Evolutionary conservation across 176 grass and related monocot species (phyloP).

Genomic region (Oryza longistaminata): DNA sequence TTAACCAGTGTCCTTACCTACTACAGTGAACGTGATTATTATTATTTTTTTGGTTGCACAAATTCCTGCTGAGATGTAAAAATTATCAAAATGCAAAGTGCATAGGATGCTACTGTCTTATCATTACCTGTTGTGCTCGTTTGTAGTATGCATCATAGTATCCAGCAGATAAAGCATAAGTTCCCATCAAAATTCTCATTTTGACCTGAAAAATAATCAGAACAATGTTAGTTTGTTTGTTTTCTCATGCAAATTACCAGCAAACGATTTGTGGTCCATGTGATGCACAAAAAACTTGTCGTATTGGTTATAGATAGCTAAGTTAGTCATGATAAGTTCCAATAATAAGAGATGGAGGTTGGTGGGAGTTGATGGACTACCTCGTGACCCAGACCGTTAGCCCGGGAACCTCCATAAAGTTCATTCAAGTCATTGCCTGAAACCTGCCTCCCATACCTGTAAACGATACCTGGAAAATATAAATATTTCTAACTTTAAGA

Average conservation of each 20-base stretch:
- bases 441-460: slow-evolving; percentile 75
- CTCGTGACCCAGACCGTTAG: slow-evolving; percentile 85
- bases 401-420: slow-evolving; percentile 73
- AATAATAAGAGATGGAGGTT: background rate
- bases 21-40: slow-evolving; percentile 28
- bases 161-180: slow-evolving; percentile 90
- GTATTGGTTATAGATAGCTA: background rate
- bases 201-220: slow-evolving; percentile 67
- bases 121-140: slow-evolving; percentile 84
- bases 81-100: background rate
- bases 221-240: background rate
- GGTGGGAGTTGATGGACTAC: slow-evolving; percentile 14
- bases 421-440: slow-evolving; percentile 70
- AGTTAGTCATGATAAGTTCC: background rate
- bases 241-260: slow-evolving; percentile 24
- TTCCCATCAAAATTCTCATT: slow-evolving; percentile 99
- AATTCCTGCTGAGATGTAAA: background rate
- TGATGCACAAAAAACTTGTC: slow-evolving; percentile 24
- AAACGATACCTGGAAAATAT: slow-evolving; percentile 30
- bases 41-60: slow-evolving; percentile 18
- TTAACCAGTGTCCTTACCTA: slow-evolving; percentile 95
- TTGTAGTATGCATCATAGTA: slow-evolving; percentile 99
- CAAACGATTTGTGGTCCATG: slow-evolving; percentile 4
- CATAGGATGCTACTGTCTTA: slow-evolving; percentile 25
- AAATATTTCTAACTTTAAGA: background rate